Percentiles rank a stretch among this genome's conserved stretches.
These are phyloP conservation scores for Talaromyces trachyspermus DNA, from an alignment of 495 filamentous ascomycete genomes.

Conservation along the genomic window DNA sequence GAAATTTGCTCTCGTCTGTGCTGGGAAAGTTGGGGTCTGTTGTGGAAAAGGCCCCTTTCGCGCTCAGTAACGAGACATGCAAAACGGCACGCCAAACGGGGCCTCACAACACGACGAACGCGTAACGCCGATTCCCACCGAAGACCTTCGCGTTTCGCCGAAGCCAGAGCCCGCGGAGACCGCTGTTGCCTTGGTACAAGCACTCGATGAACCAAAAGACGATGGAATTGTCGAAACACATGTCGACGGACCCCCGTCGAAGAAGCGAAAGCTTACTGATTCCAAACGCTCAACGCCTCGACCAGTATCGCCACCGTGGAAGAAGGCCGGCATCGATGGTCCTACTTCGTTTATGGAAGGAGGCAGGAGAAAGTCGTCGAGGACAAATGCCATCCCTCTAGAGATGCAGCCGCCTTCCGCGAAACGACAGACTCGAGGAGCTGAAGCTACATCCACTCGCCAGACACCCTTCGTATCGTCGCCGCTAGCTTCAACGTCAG, in stretches of 20 bases:
- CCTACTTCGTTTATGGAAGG: slow-evolving; percentile 77
- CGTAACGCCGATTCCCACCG: slow-evolving; percentile 31
- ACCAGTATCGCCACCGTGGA: slow-evolving; percentile 82
- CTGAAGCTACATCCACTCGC: slow-evolving; percentile 19
- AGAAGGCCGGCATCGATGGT: slow-evolving; percentile 75
- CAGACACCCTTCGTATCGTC: slow-evolving; percentile 26
- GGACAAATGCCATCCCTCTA: slow-evolving; percentile 67
- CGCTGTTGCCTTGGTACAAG: slow-evolving; percentile 20
- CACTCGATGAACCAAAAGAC: slow-evolving; percentile 24
- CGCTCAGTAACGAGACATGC: slow-evolving; percentile 49
- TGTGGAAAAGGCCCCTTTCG: slow-evolving; percentile 39
- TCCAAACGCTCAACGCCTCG: slow-evolving; percentile 42
- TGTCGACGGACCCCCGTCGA: slow-evolving; percentile 53
- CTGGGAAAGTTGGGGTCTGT: slow-evolving; percentile 60
- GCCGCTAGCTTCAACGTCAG: slow-evolving; percentile 26
- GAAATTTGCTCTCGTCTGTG: slow-evolving; percentile 53
- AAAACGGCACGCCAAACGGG: slow-evolving; percentile 47
- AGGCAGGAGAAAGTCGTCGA: slow-evolving; percentile 78
- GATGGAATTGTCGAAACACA: slow-evolving; percentile 25
- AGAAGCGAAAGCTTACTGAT: slow-evolving; percentile 64
- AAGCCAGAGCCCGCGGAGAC: slow-evolving; percentile 16
- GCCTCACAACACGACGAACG: slow-evolving; percentile 39
- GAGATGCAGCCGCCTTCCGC: slow-evolving; percentile 59
- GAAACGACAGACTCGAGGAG: slow-evolving; percentile 52
- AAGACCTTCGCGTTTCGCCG: slow-evolving; percentile 18